phyloP scores from a whole-genome alignment of 2,329 filamentous ascomycete genomes.

The Dactylonectria macrodidyma region DNA sequence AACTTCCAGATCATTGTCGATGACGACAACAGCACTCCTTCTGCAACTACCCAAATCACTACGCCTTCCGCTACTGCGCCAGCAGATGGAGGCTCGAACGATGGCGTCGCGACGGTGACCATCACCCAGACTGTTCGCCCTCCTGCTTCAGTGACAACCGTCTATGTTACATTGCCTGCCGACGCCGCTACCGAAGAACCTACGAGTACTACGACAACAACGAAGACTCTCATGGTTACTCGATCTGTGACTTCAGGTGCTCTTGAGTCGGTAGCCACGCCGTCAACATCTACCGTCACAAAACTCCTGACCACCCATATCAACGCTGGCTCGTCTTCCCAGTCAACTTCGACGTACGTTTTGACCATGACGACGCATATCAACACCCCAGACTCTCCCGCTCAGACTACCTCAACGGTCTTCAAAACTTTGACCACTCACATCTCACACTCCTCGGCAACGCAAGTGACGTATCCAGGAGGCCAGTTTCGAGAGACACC shows the following conservation, averaged over 20 bases:
- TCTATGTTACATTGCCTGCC: slow-evolving; percentile 54
- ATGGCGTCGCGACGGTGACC: slow-evolving; percentile 46
- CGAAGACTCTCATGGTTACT: slow-evolving; percentile 42
- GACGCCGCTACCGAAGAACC: slow-evolving; percentile 31
- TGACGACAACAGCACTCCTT: slow-evolving; percentile 39
- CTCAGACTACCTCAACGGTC: slow-evolving; percentile 37
- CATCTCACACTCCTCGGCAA: slow-evolving; percentile 19
- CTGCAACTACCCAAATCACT: slow-evolving; percentile 28
- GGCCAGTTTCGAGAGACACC: slow-evolving; percentile 43
- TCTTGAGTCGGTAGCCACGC: slow-evolving; percentile 11
- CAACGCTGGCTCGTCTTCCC: slow-evolving; percentile 5
- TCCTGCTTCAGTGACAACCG: slow-evolving; percentile 56
- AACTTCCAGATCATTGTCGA: slow-evolving; percentile 62
- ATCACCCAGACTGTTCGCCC: slow-evolving; percentile 58
- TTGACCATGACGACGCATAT: slow-evolving; percentile 21
- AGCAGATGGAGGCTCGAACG: slow-evolving; percentile 33
- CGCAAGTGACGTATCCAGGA: slow-evolving; percentile 35
- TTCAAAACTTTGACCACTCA: slow-evolving; percentile 39
- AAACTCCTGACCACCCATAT: slow-evolving; percentile 15
- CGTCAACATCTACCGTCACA: slow-evolving; percentile 13
- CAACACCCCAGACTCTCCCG: slow-evolving; percentile 14
- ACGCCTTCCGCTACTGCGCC: slow-evolving; percentile 32
- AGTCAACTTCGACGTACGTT: slow-evolving; percentile 16
- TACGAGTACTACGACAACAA: slow-evolving; percentile 40
- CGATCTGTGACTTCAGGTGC: slow-evolving; percentile 7